Conservation (phyloP, 768 basidiomycete genomes). For the Pluteus cervinus region DNA sequence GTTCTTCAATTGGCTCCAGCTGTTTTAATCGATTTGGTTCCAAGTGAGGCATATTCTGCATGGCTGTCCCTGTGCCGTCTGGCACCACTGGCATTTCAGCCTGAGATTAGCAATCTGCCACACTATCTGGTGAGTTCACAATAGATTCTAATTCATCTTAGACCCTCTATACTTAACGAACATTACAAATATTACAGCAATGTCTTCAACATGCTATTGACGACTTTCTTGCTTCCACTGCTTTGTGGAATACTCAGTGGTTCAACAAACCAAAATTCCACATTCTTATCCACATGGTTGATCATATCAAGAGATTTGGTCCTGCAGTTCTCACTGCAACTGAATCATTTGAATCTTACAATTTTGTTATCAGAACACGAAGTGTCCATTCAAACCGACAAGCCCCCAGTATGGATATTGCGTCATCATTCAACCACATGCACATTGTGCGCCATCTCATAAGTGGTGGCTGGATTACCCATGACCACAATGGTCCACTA, state of each 20-base stretch:
- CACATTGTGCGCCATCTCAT: too few relatives aligned
- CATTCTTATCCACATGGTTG: conserved; percentile 28
- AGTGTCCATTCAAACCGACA: conserved; percentile 28
- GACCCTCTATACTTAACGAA: conserved; percentile 2
- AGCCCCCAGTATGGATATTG: conserved; percentile 15
- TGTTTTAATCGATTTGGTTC: conserved; percentile 30
- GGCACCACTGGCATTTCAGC: conserved; percentile 33
- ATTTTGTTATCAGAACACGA: conserved; percentile 24
- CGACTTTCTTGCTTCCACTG: conserved; percentile 26
- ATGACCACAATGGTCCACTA: too few relatives aligned
- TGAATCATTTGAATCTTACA: conserved; percentile 37
- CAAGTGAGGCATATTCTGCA: conserved; percentile 14
- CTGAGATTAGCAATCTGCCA: conserved; percentile 26
- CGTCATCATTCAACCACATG: too few relatives aligned
- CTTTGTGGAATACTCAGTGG: conserved; percentile 20
- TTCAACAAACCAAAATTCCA: conserved; percentile 43
- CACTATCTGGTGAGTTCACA: conserved; percentile 22
- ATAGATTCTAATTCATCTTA: too few relatives aligned
- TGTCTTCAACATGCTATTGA: conserved; percentile 23
- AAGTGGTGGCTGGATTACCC: too few relatives aligned
- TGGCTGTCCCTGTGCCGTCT: conserved; percentile 30
- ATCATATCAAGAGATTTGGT: conserved; percentile 32
- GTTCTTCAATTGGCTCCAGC: conserved; percentile 31
- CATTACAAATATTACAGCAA: conserved; percentile 10
- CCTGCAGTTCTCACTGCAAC: conserved; percentile 38